These are phyloP conservation scores for Fusarium sp. DNA, from an alignment of 2,329 filamentous ascomycete species.

Conservation along the genomic window DNA sequence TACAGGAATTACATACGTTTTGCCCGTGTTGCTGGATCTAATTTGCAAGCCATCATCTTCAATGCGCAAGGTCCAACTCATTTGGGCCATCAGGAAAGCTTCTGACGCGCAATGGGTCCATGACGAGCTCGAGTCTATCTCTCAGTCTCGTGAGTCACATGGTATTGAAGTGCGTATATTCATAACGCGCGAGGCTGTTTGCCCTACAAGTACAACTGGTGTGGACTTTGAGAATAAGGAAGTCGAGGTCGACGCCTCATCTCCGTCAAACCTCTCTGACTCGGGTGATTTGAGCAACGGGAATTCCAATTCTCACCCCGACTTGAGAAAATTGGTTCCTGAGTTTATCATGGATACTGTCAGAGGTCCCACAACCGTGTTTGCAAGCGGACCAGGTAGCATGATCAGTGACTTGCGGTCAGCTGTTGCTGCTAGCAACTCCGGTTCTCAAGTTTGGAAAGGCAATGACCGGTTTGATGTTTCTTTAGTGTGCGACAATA, in stretches of 20 bases:
- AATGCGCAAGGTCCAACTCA: not conserved
- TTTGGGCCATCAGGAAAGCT: not conserved
- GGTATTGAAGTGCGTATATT: not conserved
- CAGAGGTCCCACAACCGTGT: not conserved
- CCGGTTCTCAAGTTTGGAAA: not conserved
- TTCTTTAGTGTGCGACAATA: not conserved
- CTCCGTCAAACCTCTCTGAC: fast-evolving
- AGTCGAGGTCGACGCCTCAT: not conserved
- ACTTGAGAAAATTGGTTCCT: not conserved
- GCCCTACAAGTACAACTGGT: fast-evolving
- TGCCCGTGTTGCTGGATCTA: not conserved
- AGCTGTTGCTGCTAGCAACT: not conserved
- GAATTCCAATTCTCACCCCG: not conserved
- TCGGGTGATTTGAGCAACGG: fast-evolving
- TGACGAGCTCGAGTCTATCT: not conserved
- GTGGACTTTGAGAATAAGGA: fast-evolving
- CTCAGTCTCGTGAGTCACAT: not conserved
- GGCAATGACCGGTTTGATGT: not conserved
- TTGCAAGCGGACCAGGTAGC: not conserved
- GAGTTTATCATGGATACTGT: not conserved
- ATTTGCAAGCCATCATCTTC: not conserved
- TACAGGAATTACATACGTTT: not conserved
- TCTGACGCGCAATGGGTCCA: not conserved
- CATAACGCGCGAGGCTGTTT: not conserved
- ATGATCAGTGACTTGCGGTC: not conserved